Conservation (phyloP, 208 protist species). For the Leishmania gerbilli region DNA sequence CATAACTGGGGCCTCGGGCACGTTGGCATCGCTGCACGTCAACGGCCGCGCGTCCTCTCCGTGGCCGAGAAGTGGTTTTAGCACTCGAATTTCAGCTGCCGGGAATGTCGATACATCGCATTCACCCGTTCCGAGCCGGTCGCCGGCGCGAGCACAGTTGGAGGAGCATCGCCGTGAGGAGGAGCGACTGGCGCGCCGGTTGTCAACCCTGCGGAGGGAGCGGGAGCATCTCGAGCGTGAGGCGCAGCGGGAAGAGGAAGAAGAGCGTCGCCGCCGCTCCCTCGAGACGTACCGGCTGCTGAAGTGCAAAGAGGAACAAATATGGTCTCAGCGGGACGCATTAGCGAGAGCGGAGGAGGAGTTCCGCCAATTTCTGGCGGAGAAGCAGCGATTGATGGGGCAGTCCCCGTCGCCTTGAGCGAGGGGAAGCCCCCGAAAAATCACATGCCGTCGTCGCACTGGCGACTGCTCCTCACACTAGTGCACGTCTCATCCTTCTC, state of each 20-base stretch:
- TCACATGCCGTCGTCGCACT: not conserved
- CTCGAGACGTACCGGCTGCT: slow-evolving; percentile 32
- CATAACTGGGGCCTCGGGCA: not conserved
- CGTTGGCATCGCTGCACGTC: not conserved
- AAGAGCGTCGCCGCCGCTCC: slow-evolving; percentile 33
- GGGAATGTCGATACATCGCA: not conserved
- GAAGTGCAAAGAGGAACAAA: slow-evolving; percentile 52
- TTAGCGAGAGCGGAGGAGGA: slow-evolving; percentile 50
- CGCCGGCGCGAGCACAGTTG: slow-evolving; percentile 38
- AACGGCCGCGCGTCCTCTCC: not conserved
- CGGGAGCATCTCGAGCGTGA: slow-evolving; percentile 45
- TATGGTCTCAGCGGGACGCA: slow-evolving; percentile 49
- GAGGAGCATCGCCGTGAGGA: slow-evolving; percentile 51
- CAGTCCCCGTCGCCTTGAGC: slow-evolving; percentile 1
- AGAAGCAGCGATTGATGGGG: slow-evolving; percentile 33
- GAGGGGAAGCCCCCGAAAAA: not conserved
- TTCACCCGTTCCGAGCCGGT: not conserved
- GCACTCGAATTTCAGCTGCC: not conserved
- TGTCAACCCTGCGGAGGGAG: slow-evolving; percentile 42
- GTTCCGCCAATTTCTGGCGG: slow-evolving; percentile 39
- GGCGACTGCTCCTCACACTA: not conserved
- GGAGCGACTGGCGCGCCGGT: slow-evolving; percentile 18
- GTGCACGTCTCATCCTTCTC: not conserved
- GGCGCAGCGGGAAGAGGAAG: slow-evolving; percentile 44
- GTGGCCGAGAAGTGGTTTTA: too few relatives aligned